Percentiles rank a stretch among this genome's conserved stretches.
Evolutionary conservation across 495 filamentous ascomycete genomes (phyloP).

Genomic region (Penicillium egyptiacum): DNA sequence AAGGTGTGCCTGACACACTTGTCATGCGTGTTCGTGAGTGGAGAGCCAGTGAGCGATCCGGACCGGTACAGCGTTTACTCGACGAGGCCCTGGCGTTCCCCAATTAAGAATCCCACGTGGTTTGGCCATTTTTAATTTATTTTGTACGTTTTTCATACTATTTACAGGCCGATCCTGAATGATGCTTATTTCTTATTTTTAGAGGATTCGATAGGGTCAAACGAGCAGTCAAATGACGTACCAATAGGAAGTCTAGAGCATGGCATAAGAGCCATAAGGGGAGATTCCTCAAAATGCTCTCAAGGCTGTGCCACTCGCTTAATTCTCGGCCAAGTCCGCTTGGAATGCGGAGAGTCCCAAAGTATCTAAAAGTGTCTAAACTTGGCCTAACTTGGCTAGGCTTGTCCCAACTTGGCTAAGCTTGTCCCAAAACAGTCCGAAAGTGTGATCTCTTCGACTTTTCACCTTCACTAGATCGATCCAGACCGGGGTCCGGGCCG

Average conservation of each 20-base stretch:
- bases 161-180: constrained; percentile 1
- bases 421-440: not conserved
- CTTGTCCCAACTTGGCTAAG: too few species aligned
- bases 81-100: constrained; percentile 36
- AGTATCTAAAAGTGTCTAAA: too few species aligned
- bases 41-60: constrained; percentile 41
- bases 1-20: constrained; percentile 28
- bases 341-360: constrained; percentile 12
- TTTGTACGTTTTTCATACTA: not conserved
- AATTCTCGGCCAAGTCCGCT: constrained; percentile 35
- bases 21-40: constrained; percentile 30
- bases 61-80: constrained; percentile 37
- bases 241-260: not conserved
- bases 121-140: not conserved
- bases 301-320: constrained; percentile 35
- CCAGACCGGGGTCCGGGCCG: constrained; percentile 26
- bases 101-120: constrained; percentile 26
- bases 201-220: not conserved
- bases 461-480: not conserved
- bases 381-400: too few species aligned
- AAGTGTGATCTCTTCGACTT: constrained; percentile 3
- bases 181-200: not conserved
- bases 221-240: too few species aligned
- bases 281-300: not conserved
- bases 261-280: not conserved